Evolutionary conservation across 2,329 filamentous ascomycete species (phyloP).

Genomic region (Pseudogymnoascus sp.): DNA sequence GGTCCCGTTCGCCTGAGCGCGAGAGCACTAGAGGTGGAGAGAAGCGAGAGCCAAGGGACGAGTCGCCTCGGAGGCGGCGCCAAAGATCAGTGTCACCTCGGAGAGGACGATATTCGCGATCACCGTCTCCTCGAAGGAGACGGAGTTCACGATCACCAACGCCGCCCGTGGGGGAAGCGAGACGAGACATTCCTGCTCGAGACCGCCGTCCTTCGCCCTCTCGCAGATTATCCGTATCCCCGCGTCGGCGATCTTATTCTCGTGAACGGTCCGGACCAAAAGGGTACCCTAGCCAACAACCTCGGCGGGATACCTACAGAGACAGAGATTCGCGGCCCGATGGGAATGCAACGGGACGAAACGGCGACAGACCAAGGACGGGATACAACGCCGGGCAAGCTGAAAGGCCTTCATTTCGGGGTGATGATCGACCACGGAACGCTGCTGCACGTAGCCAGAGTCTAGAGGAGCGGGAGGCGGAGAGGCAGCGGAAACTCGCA

Average conservation of each 20-base stretch:
- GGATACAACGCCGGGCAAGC: not conserved
- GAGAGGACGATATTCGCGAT: slow-evolving; percentile 26
- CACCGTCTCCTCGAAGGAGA: slow-evolving; percentile 22
- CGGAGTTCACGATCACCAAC: slow-evolving; percentile 32
- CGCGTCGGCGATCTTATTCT: not conserved
- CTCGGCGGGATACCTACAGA: slow-evolving; percentile 24
- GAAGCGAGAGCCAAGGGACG: slow-evolving; percentile 16
- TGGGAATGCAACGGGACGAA: slow-evolving; percentile 34
- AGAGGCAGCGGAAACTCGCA: slow-evolving; percentile 58
- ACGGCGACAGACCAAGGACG: slow-evolving; percentile 1
- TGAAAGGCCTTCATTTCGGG: not conserved
- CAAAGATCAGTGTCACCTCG: slow-evolving; percentile 29
- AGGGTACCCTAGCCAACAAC: not conserved
- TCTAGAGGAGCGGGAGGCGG: slow-evolving; percentile 39
- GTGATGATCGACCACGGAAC: slow-evolving; percentile 18
- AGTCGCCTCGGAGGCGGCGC: slow-evolving; percentile 21
- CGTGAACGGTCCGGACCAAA: slow-evolving; percentile 2
- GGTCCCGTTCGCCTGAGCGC: slow-evolving; percentile 17
- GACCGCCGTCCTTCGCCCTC: slow-evolving; percentile 29
- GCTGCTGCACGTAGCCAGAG: not conserved
- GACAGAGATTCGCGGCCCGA: slow-evolving; percentile 30
- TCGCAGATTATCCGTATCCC: slow-evolving; percentile 26
- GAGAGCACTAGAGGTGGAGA: not conserved
- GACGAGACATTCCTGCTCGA: slow-evolving; percentile 15
- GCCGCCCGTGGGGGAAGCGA: not conserved